Conservation (phyloP, 345 rosid genomes). For the Pistacia atlantica region DNA sequence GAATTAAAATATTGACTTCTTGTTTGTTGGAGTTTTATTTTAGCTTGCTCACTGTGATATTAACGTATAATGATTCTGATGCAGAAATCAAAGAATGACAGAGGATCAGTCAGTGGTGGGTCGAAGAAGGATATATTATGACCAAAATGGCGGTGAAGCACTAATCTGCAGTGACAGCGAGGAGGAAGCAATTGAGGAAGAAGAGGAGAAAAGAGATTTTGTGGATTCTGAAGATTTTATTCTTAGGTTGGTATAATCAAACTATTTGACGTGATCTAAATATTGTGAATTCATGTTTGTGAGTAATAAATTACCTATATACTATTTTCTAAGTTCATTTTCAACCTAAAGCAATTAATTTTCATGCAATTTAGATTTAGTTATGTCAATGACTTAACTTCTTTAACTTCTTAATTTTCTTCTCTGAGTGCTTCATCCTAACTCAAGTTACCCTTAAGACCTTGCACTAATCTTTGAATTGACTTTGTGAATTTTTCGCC, state of each 20-base stretch:
- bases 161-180: constrained; percentile 99
- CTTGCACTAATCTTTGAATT: neutral
- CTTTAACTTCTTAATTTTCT: neutral
- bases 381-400: neutral
- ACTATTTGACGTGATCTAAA: constrained; percentile 21
- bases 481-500: no score
- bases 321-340: neutral
- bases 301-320: neutral
- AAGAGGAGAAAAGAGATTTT: constrained; percentile 81
- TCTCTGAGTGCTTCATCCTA: neutral
- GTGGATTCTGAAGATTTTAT: constrained; percentile 78
- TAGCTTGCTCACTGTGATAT: neutral
- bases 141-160: constrained; percentile 96
- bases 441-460: neutral
- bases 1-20: neutral
- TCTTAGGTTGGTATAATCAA: constrained; percentile 72
- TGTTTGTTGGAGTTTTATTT: neutral
- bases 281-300: neutral
- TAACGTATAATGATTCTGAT: constrained; percentile 21
- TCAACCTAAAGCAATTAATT: neutral
- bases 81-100: constrained; percentile 99
- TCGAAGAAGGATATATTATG: constrained; percentile 96
- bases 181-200: constrained; percentile 84
- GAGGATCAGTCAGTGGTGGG: constrained; percentile 98
- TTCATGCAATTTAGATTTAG: neutral